Conservation (phyloP, 2,329 filamentous ascomycete genomes). For the Colletotrichum neosansevieriae region DNA sequence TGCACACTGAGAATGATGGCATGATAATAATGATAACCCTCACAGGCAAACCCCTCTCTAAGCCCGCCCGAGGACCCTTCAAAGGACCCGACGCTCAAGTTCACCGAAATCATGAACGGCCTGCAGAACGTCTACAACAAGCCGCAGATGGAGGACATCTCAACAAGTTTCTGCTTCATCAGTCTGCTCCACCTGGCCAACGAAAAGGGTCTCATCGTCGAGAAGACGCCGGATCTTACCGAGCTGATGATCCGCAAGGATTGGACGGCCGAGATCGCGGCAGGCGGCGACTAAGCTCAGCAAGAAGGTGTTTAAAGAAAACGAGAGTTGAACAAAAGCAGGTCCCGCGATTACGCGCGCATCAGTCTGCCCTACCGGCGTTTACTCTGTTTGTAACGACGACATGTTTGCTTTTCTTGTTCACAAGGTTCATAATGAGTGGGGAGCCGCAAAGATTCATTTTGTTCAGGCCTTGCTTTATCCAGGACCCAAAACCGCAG, state of each 20-base stretch:
- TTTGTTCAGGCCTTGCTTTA: constrained; percentile 2
- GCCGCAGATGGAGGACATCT: constrained; percentile 91
- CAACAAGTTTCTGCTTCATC: constrained; percentile 93
- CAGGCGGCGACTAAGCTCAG: constrained; percentile 49
- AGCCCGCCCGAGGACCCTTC: constrained; percentile 47
- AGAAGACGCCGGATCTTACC: constrained; percentile 68
- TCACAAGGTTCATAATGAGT: constrained; percentile 18
- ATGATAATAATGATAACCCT: neutral
- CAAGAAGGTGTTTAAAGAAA: neutral
- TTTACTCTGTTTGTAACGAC: constrained; percentile 23
- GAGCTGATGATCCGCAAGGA: constrained; percentile 74
- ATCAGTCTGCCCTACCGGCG: neutral
- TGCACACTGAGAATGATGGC: neutral
- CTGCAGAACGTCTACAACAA: constrained; percentile 88
- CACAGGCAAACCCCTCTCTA: constrained; percentile 41
- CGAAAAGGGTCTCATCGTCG: constrained; percentile 87
- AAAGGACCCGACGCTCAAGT: constrained; percentile 75
- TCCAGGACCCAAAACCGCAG: neutral
- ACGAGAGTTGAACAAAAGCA: neutral
- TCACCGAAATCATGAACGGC: constrained; percentile 92
- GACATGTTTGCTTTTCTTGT: constrained; percentile 13
- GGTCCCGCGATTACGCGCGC: neutral
- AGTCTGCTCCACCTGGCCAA: constrained; percentile 91
- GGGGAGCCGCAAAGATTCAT: constrained; percentile 23
- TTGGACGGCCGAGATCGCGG: constrained; percentile 68